phyloP scores from a whole-genome alignment of 108 stramenopile species.

The Epithemia pelagica region DNA sequence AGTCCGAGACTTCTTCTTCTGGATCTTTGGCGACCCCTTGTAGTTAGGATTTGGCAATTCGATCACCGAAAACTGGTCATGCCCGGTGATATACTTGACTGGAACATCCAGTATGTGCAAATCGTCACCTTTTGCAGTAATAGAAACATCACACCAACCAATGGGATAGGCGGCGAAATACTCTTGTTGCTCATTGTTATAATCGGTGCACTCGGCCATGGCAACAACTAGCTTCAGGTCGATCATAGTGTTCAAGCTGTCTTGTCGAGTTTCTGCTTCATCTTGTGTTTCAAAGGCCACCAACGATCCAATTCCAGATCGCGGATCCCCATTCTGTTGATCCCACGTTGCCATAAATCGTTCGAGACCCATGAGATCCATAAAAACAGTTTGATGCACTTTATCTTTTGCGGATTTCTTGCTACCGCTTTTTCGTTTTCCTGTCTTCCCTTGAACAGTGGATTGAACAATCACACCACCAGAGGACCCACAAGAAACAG shows the following conservation, averaged over 20 bases:
- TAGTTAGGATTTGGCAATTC: not conserved
- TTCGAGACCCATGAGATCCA: not conserved
- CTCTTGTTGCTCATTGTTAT: not conserved
- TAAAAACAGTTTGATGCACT: not conserved
- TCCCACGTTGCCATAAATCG: not conserved
- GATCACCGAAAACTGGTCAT: not conserved
- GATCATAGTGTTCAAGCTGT: not conserved
- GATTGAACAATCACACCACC: not conserved
- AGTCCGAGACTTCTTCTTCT: not conserved
- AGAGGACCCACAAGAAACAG: not conserved
- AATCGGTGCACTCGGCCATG: not conserved
- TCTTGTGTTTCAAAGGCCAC: not conserved
- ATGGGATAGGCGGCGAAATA: not conserved
- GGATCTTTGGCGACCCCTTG: not conserved
- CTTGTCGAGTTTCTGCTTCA: not conserved
- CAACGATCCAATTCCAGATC: not conserved
- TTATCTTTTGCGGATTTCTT: not conserved
- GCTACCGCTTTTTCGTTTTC: too few relatives aligned
- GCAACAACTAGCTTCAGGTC: not conserved
- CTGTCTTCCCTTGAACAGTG: not conserved
- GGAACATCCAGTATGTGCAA: not conserved
- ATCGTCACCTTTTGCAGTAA: not conserved
- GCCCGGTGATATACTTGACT: not conserved
- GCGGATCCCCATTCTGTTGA: not conserved
- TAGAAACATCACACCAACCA: not conserved